Evolutionary conservation across 2,329 filamentous ascomycete genomes (phyloP).

Genomic region (Aspergillus sp.): DNA sequence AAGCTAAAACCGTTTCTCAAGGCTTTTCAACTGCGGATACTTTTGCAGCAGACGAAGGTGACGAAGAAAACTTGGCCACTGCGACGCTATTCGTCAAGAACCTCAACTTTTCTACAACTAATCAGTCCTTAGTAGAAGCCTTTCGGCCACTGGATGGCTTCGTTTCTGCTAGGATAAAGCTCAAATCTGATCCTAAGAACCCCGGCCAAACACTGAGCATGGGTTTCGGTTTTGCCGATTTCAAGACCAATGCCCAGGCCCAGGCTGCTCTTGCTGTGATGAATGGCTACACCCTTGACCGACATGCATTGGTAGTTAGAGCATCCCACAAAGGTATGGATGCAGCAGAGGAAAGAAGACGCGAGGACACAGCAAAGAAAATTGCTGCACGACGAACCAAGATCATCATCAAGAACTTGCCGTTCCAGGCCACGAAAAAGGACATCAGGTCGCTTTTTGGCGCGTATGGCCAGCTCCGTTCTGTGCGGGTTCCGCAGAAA

Average conservation of each 20-base stretch:
- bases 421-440: conserved; percentile 92
- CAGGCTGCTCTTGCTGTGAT: conserved; percentile 78
- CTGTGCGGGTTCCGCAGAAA: conserved; percentile 92
- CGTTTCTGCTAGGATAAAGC: conserved; percentile 85
- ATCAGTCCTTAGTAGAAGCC: conserved; percentile 68
- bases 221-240: conserved; percentile 96
- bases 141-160: conserved; percentile 86
- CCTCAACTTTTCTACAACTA: conserved; percentile 87
- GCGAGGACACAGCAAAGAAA: conserved; percentile 82
- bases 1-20: conserved; percentile 36
- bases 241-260: conserved; percentile 73
- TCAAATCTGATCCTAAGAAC: conserved; percentile 88
- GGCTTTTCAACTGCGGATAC: conserved; percentile 45
- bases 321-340: conserved; percentile 84
- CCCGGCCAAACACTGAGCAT: conserved; percentile 86
- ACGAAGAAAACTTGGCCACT: conserved; percentile 53
- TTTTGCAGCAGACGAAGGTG: conserved; percentile 42
- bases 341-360: conserved; percentile 80
- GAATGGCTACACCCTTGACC: conserved; percentile 85
- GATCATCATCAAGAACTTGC: conserved; percentile 96
- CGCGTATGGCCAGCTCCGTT: conserved; percentile 87
- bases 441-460: conserved; percentile 84
- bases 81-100: conserved; percentile 92
- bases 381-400: conserved; percentile 75
- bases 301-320: conserved; percentile 80